Percentiles rank a stretch among this genome's conserved stretches.
Conservation (phyloP, 208 protist genomes). For the Leishmania tropica region DNA sequence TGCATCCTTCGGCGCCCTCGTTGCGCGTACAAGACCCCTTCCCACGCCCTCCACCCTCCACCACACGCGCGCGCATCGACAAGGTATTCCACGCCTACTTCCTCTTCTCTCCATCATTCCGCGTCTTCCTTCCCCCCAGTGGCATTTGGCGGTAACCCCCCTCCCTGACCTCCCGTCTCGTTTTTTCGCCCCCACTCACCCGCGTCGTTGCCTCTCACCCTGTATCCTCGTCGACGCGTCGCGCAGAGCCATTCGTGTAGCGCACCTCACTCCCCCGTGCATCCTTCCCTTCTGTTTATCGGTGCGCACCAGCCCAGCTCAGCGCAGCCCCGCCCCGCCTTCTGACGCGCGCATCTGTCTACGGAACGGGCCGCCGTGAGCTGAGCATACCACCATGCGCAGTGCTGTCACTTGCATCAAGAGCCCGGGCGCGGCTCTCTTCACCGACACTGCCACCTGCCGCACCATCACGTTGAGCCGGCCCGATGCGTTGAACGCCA, state of each 20-base stretch:
- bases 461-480: slow-evolving; percentile 54
- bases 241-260: not conserved
- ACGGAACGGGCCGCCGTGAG: not conserved
- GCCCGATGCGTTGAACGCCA: slow-evolving; percentile 41
- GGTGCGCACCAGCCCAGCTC: not conserved
- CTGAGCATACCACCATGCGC: not conserved
- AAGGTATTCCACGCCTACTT: not conserved
- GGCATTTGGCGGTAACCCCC: not conserved
- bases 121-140: not conserved
- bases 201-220: not conserved
- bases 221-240: not conserved
- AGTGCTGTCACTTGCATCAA: not conserved
- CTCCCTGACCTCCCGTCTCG: not conserved
- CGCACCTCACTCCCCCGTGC: not conserved
- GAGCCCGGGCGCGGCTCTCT: slow-evolving; percentile 18
- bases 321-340: not conserved
- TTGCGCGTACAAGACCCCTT: not conserved
- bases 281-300: not conserved
- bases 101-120: not conserved
- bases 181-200: not conserved
- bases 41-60: not conserved
- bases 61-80: not conserved
- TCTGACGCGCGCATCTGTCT: not conserved
- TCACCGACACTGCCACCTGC: slow-evolving; percentile 38
- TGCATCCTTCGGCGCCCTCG: not conserved